Evolutionary conservation across 306 rosid genomes (phyloP).

Genomic region (Prunus armeniaca): DNA sequence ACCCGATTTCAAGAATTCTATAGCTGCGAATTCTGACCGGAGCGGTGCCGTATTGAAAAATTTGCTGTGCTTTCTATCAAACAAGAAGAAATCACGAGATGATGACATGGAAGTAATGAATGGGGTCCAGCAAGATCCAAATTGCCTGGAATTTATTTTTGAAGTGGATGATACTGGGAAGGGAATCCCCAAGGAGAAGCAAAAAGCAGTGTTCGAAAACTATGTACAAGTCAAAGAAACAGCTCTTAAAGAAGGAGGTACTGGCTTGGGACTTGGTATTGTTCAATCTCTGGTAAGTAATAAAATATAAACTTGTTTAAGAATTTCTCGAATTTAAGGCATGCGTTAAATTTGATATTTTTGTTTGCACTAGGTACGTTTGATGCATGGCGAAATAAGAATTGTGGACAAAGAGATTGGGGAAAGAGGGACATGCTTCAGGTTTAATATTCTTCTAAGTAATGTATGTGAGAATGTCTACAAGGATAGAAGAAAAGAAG

Average conservation of each 20-base stretch:
- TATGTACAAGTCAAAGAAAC: slow-evolving; percentile 75
- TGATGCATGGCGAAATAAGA: slow-evolving; percentile 78
- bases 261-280: slow-evolving; percentile 95
- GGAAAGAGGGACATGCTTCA: slow-evolving; percentile 68
- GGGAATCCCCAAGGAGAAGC: slow-evolving; percentile 83
- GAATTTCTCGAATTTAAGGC: too few relatives aligned
- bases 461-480: slow-evolving; percentile 20
- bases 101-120: slow-evolving; percentile 27
- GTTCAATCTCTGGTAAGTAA: slow-evolving; percentile 22
- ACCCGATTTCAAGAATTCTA: slow-evolving; percentile 39
- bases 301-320: too few relatives aligned
- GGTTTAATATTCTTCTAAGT: slow-evolving; percentile 52
- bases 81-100: slow-evolving; percentile 27
- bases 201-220: slow-evolving; percentile 58
- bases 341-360: neutral
- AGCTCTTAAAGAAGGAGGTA: slow-evolving; percentile 56
- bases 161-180: slow-evolving; percentile 88
- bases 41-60: slow-evolving; percentile 14
- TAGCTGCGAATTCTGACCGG: slow-evolving; percentile 22
- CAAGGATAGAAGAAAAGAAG: slow-evolving; percentile 15
- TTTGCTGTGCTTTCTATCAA: slow-evolving; percentile 28
- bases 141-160: slow-evolving; percentile 54
- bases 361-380: slow-evolving; percentile 43
- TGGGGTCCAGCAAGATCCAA: slow-evolving; percentile 29
- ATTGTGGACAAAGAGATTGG: slow-evolving; percentile 67